A percentile compares a stretch with the other conserved stretches of the same genome.
Conservation (phyloP, 1,284 basidiomycete genomes). For the Singerocomus rubriflavus region DNA sequence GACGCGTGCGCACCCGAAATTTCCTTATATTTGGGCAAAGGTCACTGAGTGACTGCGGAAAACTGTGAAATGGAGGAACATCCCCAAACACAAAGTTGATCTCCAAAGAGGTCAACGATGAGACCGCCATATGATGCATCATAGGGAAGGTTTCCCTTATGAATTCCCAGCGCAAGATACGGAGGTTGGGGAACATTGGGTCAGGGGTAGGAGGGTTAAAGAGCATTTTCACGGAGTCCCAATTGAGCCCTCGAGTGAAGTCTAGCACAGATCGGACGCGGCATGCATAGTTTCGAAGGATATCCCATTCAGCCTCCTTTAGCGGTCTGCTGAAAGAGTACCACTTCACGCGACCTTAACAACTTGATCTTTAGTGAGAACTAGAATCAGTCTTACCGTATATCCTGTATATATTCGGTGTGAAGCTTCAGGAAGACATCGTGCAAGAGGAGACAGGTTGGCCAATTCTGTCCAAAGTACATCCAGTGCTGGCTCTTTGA, state of each 20-base stretch:
- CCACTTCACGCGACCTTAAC: conserved; percentile 14
- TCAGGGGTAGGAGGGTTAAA: conserved; percentile 18
- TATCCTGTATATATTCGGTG: conserved; percentile 16
- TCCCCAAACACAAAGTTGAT: conserved; percentile 21
- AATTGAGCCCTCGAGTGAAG: conserved; percentile 18
- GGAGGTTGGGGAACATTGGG: conserved; percentile 23
- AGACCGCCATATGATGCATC: conserved; percentile 16
- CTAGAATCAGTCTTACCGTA: conserved; percentile 3
- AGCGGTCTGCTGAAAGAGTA: conserved; percentile 23
- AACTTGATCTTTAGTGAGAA: neutral
- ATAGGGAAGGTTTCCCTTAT: conserved; percentile 16
- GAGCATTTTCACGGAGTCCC: conserved; percentile 19
- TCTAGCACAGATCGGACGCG: conserved; percentile 21
- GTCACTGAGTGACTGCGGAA: conserved; percentile 15
- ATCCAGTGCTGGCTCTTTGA: too few relatives aligned
- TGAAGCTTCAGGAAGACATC: conserved; percentile 22
- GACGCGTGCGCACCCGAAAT: conserved; percentile 13
- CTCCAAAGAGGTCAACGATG: conserved; percentile 20
- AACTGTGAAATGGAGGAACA: conserved; percentile 16
- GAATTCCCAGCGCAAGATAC: conserved; percentile 22
- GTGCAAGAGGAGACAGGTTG: conserved; percentile 23
- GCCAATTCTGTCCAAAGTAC: conserved; percentile 23
- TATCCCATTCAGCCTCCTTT: conserved; percentile 12
- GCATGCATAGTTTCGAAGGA: conserved; percentile 15
- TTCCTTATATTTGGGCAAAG: conserved; percentile 18